phyloP scores from a whole-genome alignment of 768 basidiomycete species.

The Coprinopsis sp. region DNA sequence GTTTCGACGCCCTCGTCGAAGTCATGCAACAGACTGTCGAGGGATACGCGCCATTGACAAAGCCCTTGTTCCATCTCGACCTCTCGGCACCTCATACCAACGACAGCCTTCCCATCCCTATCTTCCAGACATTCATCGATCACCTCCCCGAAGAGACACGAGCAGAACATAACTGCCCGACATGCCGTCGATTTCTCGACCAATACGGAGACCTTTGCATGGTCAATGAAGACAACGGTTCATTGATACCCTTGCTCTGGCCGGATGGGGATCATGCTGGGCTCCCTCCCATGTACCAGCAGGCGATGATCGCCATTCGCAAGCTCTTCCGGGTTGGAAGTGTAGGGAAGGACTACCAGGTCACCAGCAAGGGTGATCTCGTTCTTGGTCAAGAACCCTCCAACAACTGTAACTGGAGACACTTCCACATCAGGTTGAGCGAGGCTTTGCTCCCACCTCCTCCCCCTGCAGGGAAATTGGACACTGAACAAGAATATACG shows the following conservation, averaged over 20 bases:
- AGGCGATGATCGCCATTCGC: neutral
- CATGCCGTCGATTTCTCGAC: neutral
- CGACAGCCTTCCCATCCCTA: neutral
- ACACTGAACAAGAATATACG: too few species aligned
- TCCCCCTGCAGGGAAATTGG: too few species aligned
- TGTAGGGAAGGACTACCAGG: neutral
- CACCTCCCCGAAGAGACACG: neutral
- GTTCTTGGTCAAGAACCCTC: neutral
- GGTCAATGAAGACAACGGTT: conserved; percentile 2
- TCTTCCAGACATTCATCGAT: neutral
- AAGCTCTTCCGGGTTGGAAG: neutral
- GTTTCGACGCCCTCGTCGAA: too few species aligned
- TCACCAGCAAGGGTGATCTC: neutral
- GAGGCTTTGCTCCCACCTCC: too few species aligned
- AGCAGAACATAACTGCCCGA: neutral
- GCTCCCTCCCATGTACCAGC: neutral
- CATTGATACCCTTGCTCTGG: conserved; percentile 1
- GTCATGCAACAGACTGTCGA: too few species aligned
- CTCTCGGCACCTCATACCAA: too few species aligned
- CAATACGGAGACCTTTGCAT: conserved; percentile 2
- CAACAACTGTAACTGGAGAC: neutral
- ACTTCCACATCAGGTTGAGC: conserved; percentile 1
- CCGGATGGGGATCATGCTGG: neutral
- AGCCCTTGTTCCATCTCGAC: too few species aligned
- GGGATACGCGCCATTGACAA: too few species aligned